Base-by-base conservation (phyloP, 1,284 basidiomycete species). In the Cryptococcus sp. region DNA sequence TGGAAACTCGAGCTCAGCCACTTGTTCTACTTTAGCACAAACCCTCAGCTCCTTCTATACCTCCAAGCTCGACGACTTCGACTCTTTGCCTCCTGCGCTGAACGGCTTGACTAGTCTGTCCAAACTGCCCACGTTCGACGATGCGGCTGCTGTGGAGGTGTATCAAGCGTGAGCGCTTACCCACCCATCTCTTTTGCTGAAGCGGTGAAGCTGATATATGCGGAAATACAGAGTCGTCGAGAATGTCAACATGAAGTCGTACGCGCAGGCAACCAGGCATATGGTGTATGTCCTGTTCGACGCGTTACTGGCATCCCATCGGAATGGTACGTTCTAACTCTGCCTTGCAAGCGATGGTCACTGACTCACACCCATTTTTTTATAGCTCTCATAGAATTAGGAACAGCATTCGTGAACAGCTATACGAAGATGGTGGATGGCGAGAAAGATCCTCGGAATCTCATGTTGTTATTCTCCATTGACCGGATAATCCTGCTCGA, bases 401-500 rank as follows among this genome's bases (percentile, higher is more conserved):
- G 87, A 1, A 81, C 85, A 41, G 83, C 83, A 16, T 83, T 99
- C 74, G 66, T 98, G 27, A 78, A 81, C 17, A 86, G 87, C 42
- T 99, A 97, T 76, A 83, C 89, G 51, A 79, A 77, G 55, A 79
- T 98, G 27, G 93, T 88, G 1, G 89, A 95, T 58, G 94, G 94
- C 23, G 96, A 99, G 78, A 99, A 99, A 73, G 96, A 99, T 76
- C 96, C 96, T 23, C 84, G 96, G 27, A 99, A 99, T 78, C 82
- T 99, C 7, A 83, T 97, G 65, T 76, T 95, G 8, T 88, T 91
- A 4, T 99, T 99, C 76, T 87, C 89, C 15, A 90, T 99, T 58
- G 88, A 86, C 58, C 84, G 86, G 20, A 88, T 93, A 3, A 83
- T 99, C 25, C 78, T 95, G 7, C 85, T 91, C 40, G 93, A 97